Conservation (phyloP, 2,329 filamentous ascomycete species). For the Colletotrichum costaricense region DNA sequence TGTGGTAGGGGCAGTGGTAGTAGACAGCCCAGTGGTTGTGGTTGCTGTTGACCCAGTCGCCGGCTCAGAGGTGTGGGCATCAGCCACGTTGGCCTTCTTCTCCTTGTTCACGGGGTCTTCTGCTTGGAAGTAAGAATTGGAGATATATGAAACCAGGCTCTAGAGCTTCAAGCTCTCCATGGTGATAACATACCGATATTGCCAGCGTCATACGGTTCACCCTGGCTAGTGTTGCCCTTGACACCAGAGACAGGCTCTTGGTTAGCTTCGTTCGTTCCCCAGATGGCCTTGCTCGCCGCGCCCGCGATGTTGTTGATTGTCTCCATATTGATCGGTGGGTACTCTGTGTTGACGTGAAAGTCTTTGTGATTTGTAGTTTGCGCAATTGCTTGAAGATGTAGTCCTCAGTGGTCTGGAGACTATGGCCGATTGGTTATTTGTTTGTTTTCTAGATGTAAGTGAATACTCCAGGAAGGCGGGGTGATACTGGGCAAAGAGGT, state of each 20-base stretch:
- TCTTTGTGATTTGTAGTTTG: background rate
- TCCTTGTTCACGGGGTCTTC: constrained; percentile 15
- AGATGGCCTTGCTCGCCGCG: constrained; percentile 55
- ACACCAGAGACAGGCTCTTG: constrained; percentile 79
- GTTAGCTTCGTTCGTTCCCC: constrained; percentile 53
- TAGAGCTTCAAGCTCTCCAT: background rate
- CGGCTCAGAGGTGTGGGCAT: background rate
- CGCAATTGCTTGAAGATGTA: background rate
- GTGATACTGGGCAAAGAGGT: constrained; percentile 3
- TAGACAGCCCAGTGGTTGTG: background rate
- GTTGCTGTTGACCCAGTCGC: background rate
- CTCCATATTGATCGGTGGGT: constrained; percentile 64
- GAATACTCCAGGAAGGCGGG: background rate
- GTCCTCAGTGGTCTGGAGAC: background rate
- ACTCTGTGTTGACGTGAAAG: background rate
- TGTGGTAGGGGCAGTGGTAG: background rate
- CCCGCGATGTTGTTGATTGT: constrained; percentile 67
- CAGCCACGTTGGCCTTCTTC: constrained; percentile 17
- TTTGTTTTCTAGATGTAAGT: background rate
- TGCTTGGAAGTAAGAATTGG: background rate
- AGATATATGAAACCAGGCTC: background rate
- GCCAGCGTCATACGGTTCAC: constrained; percentile 83
- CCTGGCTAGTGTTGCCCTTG: constrained; percentile 72
- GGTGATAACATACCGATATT: constrained; percentile 67
- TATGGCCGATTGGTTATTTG: background rate